A percentile compares a stretch with the other conserved stretches of the same genome.
Conservation (phyloP, 805 yeast genomes). For the Yarrowia sp. region DNA sequence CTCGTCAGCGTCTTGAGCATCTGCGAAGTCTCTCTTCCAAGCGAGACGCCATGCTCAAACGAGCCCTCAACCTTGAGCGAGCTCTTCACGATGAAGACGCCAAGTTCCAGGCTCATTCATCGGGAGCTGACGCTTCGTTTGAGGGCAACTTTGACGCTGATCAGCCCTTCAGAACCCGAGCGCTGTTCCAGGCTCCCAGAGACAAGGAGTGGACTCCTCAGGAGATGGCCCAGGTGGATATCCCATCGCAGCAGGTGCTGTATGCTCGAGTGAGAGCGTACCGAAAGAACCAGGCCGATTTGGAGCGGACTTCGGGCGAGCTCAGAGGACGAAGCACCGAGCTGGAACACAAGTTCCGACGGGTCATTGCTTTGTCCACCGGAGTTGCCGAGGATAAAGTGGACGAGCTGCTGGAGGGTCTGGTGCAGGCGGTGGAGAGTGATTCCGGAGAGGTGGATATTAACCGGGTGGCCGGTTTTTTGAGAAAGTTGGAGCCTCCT, state of each 20-base stretch:
- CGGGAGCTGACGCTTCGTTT: constrained; percentile 30
- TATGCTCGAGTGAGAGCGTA: constrained; percentile 82
- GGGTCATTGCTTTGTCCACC: constrained; percentile 86
- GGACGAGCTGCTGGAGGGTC: constrained; percentile 75
- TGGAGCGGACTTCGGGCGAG: constrained; percentile 52
- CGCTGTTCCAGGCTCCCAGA: constrained; percentile 40
- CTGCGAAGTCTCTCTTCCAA: constrained; percentile 45
- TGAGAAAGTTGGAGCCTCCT: constrained; percentile 47
- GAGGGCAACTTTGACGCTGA: constrained; percentile 77
- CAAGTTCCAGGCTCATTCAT: constrained; percentile 43
- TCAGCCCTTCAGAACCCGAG: constrained; percentile 77
- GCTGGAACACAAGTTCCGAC: constrained; percentile 73
- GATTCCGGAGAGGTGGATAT: constrained; percentile 69
- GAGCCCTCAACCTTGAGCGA: constrained; percentile 56
- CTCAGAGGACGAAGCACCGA: constrained; percentile 55
- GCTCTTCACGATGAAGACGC: constrained; percentile 64
- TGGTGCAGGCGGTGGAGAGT: constrained; percentile 87
- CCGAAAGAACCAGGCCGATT: constrained; percentile 58
- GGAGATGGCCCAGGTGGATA: constrained; percentile 30
- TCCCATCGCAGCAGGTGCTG: constrained; percentile 54
- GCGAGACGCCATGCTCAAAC: constrained; percentile 52
- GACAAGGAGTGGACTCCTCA: constrained; percentile 13
- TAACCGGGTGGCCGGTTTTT: constrained; percentile 54
- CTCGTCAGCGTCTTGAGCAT: constrained; percentile 51
- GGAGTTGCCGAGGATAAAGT: constrained; percentile 81